Conservation (phyloP, 1,284 basidiomycete genomes). For the Pseudomicrostroma phylloplanum region DNA sequence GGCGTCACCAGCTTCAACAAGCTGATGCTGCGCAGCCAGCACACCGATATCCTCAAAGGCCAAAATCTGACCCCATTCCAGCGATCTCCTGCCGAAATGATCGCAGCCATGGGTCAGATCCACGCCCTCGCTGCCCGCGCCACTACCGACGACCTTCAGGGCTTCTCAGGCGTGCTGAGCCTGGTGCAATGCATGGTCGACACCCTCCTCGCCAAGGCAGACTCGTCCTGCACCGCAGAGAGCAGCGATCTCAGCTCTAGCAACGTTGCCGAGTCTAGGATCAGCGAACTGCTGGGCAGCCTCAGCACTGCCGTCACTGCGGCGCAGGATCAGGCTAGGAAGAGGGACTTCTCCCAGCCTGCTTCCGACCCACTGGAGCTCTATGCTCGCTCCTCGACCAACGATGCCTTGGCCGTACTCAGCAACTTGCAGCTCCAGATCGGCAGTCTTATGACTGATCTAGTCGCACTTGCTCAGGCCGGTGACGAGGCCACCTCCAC, state of each 20-base stretch:
- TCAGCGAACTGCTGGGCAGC: neutral
- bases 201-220: constrained; percentile 1
- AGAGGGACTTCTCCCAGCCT: neutral
- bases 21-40: neutral
- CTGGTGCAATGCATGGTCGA: neutral
- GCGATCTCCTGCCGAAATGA: neutral
- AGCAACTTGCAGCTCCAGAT: constrained; percentile 2
- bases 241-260: constrained; percentile 3
- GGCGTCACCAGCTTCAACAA: neutral
- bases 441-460: neutral
- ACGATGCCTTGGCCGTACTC: neutral
- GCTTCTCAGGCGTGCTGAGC: neutral
- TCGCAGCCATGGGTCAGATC: neutral
- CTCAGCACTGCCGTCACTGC: neutral
- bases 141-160: neutral
- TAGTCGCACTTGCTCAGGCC: neutral
- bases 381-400: neutral
- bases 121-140: neutral
- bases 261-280: neutral
- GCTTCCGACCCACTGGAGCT: neutral
- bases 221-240: neutral
- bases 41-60: neutral
- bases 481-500: neutral
- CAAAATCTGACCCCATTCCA: neutral
- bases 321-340: neutral